phyloP scores from a whole-genome alignment of 257 asterid species.

The Solanum megistacrolobum region DNA sequence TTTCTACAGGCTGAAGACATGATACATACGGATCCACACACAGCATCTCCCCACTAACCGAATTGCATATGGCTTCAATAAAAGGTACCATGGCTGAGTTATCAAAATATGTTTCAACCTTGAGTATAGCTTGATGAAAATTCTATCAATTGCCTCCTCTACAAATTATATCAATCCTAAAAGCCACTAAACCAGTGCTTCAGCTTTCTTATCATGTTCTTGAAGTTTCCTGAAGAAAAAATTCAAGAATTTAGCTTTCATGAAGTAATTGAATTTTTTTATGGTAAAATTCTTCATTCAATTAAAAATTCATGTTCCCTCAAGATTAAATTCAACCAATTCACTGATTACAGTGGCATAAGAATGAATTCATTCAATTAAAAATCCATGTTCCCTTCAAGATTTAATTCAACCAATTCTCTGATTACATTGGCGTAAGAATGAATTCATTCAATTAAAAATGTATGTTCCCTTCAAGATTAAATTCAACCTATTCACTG shows the following conservation, averaged over 20 bases:
- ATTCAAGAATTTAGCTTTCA: background rate
- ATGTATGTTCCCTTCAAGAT: background rate
- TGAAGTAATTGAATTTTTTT: background rate
- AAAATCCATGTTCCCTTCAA: background rate
- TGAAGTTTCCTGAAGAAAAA: background rate
- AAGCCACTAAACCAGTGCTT: background rate
- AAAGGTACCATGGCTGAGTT: conserved; percentile 23
- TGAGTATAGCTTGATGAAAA: conserved; percentile 8
- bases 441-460: background rate
- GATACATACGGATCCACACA: conserved; percentile 5
- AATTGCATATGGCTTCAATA: background rate
- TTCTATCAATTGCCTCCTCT: conserved; percentile 18
- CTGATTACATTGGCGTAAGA: background rate
- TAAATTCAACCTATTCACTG: too few relatives aligned
- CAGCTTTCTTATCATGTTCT: background rate
- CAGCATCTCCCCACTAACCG: background rate
- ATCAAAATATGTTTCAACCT: conserved; percentile 7
- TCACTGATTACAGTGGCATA: background rate
- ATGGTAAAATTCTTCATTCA: background rate
- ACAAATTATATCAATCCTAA: background rate
- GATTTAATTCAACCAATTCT: background rate
- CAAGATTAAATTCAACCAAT: background rate
- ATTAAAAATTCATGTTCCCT: background rate
- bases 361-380: background rate
- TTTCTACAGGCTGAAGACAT: conserved; percentile 6